phyloP scores from a whole-genome alignment of 257 asterid genomes.

The Salvia rosmarinus region DNA sequence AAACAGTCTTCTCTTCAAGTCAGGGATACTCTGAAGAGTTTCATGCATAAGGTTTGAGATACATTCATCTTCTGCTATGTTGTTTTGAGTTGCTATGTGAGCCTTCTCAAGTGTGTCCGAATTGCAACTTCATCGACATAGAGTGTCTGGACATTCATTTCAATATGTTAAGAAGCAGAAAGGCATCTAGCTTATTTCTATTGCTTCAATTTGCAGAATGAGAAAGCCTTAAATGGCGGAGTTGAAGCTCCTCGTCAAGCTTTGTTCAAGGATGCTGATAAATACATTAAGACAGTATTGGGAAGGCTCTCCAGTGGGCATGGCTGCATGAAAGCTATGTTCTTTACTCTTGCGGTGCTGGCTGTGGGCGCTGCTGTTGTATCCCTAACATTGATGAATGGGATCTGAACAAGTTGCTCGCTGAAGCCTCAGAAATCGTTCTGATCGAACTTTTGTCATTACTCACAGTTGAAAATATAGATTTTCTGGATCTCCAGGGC shows the following conservation, averaged over 20 bases:
- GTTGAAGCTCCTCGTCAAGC: conserved; percentile 49
- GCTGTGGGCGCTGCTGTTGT: conserved; percentile 60
- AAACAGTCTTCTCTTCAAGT: conserved; percentile 62
- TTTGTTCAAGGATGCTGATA: conserved; percentile 64
- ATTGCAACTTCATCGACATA: too few relatives aligned
- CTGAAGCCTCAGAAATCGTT: conserved; percentile 33
- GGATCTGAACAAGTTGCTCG: conserved; percentile 49
- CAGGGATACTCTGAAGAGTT: conserved; percentile 58
- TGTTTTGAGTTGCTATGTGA: neutral
- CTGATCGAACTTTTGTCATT: conserved; percentile 17
- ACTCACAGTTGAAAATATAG: conserved; percentile 24
- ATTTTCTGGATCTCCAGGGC: conserved; percentile 19
- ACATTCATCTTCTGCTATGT: neutral
- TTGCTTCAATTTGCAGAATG: conserved; percentile 53
- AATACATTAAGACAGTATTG: conserved; percentile 53
- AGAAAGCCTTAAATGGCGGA: conserved; percentile 57
- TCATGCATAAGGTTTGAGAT: conserved; percentile 62
- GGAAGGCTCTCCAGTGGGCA: conserved; percentile 57
- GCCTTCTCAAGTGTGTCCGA: too few relatives aligned
- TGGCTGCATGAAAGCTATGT: conserved; percentile 55
- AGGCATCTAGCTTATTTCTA: neutral
- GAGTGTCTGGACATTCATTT: neutral
- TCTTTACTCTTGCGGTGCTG: conserved; percentile 37
- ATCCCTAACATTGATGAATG: conserved; percentile 47
- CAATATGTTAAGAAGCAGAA: neutral